Conservation (phyloP, 345 rosid genomes). For the Heritiera fomes region DNA sequence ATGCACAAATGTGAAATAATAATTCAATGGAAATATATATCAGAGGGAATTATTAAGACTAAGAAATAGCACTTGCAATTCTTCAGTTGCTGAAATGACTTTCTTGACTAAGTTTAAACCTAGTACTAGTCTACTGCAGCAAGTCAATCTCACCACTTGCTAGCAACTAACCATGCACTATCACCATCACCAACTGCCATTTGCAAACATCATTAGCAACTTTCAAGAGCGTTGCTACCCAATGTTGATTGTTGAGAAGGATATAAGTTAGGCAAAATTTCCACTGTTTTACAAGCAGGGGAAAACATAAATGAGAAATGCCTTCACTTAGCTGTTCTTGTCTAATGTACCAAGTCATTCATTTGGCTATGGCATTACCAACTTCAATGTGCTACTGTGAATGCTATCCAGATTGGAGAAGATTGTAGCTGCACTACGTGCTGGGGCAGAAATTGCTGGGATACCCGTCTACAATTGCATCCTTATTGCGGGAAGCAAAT, state of each 20-base stretch:
- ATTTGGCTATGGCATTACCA: neutral
- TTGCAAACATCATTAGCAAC: neutral
- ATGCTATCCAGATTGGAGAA: slow-evolving; percentile 55
- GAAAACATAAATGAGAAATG: neutral
- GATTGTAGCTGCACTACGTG: slow-evolving; percentile 78
- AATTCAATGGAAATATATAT: neutral
- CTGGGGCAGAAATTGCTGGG: slow-evolving; percentile 76
- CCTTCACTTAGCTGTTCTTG: neutral
- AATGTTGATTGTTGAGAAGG: neutral
- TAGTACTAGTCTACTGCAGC: neutral
- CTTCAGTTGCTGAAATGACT: neutral
- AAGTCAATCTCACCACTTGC: neutral
- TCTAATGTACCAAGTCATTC: neutral
- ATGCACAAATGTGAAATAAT: neutral
- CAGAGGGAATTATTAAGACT: neutral
- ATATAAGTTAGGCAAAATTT: neutral
- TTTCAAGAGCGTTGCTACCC: neutral
- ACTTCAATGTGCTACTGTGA: slow-evolving; percentile 20
- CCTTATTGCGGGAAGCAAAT: slow-evolving; percentile 82
- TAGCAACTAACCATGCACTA: no score
- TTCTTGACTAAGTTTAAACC: neutral
- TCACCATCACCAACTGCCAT: neutral
- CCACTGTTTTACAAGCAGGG: neutral
- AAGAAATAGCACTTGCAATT: neutral
- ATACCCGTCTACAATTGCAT: slow-evolving; percentile 61